These are phyloP conservation scores for Termitomyces sp. DNA, from an alignment of 768 basidiomycete genomes.

Conservation along the genomic window DNA sequence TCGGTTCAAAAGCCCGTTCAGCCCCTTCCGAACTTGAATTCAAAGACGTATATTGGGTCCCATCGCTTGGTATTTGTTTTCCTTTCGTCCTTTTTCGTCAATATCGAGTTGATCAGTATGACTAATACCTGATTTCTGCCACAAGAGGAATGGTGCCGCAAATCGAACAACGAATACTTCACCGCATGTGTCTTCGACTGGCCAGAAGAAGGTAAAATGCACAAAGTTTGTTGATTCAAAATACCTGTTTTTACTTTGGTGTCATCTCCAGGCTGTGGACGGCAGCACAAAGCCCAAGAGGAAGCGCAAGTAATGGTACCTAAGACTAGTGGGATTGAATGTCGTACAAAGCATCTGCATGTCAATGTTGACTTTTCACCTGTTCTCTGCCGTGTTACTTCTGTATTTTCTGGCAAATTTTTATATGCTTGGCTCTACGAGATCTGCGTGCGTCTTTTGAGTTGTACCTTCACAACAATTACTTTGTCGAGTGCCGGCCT, in stretches of 20 bases:
- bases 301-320: constrained; percentile 3
- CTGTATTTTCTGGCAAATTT: neutral
- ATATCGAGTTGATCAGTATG: neutral
- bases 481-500: constrained; percentile 12
- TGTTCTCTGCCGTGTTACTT: neutral
- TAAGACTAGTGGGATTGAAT: no score
- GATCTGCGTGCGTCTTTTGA: neutral
- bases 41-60: neutral
- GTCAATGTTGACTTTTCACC: neutral
- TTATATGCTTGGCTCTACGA: neutral
- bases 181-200: neutral
- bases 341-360: neutral
- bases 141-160: neutral
- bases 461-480: neutral
- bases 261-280: neutral
- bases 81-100: neutral
- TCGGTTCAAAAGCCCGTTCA: neutral
- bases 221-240: neutral
- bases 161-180: neutral
- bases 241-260: neutral
- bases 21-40: neutral
- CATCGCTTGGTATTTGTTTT: constrained; percentile 10
- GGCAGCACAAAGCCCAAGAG: constrained; percentile 1
- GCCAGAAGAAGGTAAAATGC: constrained; percentile 4
- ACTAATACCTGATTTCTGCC: neutral